Evolutionary conservation across 2,329 filamentous ascomycete species (phyloP).

Genomic region (Claviceps spartinae): DNA sequence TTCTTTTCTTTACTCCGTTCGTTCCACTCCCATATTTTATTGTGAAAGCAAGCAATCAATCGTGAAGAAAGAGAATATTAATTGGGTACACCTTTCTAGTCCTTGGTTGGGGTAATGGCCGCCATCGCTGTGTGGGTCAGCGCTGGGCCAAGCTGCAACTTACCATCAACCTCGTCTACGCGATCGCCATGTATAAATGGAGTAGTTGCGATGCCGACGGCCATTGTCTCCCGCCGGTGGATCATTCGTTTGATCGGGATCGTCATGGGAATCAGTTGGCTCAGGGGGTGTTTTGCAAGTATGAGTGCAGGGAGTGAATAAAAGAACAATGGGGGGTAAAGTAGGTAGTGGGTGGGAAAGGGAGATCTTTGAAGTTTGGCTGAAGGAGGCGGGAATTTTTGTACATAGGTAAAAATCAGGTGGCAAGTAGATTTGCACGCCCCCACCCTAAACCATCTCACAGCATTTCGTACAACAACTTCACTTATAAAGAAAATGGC

Average conservation of each 20-base stretch:
- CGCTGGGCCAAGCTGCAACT: slow-evolving; percentile 10
- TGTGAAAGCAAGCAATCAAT: too few species aligned
- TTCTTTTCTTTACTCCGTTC: too few species aligned
- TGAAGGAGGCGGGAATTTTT: too few species aligned
- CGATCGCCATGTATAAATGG: slow-evolving; percentile 7
- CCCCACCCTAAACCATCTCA: too few species aligned
- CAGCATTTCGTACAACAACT: too few species aligned
- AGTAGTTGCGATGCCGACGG: slow-evolving; percentile 3
- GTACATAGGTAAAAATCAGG: too few species aligned
- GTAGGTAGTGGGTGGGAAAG: neutral
- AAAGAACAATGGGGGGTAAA: neutral
- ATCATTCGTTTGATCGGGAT: neutral
- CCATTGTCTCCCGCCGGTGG: neutral
- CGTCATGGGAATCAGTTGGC: neutral
- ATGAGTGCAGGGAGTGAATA: neutral
- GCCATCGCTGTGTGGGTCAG: slow-evolving; percentile 8
- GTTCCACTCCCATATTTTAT: too few species aligned
- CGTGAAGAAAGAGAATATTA: neutral
- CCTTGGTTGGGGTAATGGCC: slow-evolving; percentile 8
- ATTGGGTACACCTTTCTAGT: neutral
- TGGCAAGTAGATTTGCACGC: too few species aligned
- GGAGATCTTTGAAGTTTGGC: neutral
- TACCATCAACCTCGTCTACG: slow-evolving; percentile 7
- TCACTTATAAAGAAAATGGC: too few species aligned
- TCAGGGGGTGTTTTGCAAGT: neutral